Evolutionary conservation across 2,329 filamentous ascomycete species (phyloP).

Genomic region (Sarocladium strictum): DNA sequence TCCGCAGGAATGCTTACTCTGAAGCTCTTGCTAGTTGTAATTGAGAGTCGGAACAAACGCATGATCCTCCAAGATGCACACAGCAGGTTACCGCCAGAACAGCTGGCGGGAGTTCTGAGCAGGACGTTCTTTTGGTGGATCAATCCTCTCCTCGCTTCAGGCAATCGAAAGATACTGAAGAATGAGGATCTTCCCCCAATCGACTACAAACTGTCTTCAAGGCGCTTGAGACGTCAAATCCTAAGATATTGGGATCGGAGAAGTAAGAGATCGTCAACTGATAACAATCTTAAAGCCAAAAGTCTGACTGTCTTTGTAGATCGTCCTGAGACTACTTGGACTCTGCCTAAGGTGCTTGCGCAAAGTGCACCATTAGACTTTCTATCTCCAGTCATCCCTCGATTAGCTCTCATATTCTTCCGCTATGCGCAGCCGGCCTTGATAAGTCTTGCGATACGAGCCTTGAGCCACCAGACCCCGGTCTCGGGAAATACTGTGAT

Average conservation of each 20-base stretch:
- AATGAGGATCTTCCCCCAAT: not conserved
- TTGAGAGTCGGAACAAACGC: not conserved
- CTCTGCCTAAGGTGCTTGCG: no score
- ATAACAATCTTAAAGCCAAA: no score
- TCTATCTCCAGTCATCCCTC: conserved; percentile 24
- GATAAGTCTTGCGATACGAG: conserved; percentile 31
- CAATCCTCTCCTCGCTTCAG: not conserved
- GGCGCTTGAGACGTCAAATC: not conserved
- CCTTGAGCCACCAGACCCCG: conserved; percentile 14
- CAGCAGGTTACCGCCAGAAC: not conserved
- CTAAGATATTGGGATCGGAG: not conserved
- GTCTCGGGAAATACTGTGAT: conserved; percentile 23
- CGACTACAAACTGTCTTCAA: not conserved
- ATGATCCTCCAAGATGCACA: not conserved
- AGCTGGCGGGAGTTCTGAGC: not conserved
- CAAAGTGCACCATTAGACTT: conserved; percentile 15
- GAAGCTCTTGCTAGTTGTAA: not conserved
- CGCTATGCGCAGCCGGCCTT: conserved; percentile 34
- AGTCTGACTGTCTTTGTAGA: no score
- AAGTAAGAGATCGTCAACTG: not conserved
- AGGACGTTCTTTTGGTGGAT: conserved; percentile 6
- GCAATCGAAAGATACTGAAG: not conserved
- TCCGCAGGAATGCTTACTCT: not conserved
- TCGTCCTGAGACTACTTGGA: no score
- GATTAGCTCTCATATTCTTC: conserved; percentile 31